These are phyloP conservation scores for Pinus taeda DNA, from an alignment of 75 land plant genomes.

Conservation along the genomic window DNA sequence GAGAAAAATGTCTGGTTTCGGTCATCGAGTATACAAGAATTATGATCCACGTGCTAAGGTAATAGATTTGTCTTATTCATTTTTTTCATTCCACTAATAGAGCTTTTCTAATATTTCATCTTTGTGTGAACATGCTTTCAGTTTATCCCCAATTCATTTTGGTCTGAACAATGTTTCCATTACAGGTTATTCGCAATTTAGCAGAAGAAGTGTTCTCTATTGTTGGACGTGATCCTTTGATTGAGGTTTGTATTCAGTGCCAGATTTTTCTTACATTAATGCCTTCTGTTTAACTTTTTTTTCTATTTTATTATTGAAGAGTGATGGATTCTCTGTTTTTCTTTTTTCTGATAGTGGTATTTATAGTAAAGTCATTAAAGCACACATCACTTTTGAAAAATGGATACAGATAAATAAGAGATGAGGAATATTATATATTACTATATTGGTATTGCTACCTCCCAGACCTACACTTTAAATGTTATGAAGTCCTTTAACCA, in stretches of 20 bases:
- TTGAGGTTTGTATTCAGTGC: constrained; percentile 63
- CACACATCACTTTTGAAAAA: too few species aligned
- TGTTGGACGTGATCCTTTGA: constrained; percentile 95
- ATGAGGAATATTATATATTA: too few species aligned
- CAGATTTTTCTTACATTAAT: not conserved
- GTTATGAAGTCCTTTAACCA: too few species aligned
- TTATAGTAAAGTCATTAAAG: too few species aligned
- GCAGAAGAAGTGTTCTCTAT: constrained; percentile 99
- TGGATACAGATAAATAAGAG: too few species aligned
- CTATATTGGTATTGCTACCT: too few species aligned
- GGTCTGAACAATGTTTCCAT: constrained; percentile 5
- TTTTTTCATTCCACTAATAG: too few species aligned
- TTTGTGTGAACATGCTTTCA: not conserved
- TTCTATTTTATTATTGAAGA: too few species aligned
- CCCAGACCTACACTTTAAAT: too few species aligned
- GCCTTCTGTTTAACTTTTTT: too few species aligned
- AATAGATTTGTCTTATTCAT: not conserved
- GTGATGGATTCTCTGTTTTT: too few species aligned
- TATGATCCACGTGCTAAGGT: constrained; percentile 98
- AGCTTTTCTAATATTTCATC: not conserved
- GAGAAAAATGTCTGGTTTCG: constrained; percentile 98
- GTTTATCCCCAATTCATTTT: not conserved
- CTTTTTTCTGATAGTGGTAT: too few species aligned
- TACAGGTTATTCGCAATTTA: constrained; percentile 60
- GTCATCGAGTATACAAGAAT: constrained; percentile 98